Evolutionary conservation across 2,329 filamentous ascomycete species (phyloP), one percentile per base, ranked within the genome.

Genomic region (Talaromyces sp.): DNA sequence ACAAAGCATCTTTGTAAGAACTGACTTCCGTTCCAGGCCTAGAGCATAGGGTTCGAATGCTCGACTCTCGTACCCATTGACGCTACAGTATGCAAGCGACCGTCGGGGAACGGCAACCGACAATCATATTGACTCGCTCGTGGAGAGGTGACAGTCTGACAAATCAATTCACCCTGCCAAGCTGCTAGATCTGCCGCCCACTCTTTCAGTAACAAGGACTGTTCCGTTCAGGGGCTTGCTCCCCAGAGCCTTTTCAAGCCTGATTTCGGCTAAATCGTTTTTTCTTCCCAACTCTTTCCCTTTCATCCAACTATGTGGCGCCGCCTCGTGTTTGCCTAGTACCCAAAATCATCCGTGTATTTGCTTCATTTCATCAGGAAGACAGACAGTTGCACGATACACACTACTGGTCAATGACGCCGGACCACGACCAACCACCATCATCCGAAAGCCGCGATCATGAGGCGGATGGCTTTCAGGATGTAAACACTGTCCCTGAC

Each of bases 331-430:
- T 33, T 54, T 54, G 50, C 9, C 50, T 35, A 33, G 50, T 33
- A 54, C 50, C 50, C 16, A 54, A n/a, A 54, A 54, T 19, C 14
- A 14, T 5, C 27, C 11, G 27, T 31, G 16, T 16, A 54, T 35
- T 54, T 54, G 27, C 27, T 54, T 54, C 48, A 54, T 35, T 27
- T 35, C 48, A n/a, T 54, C 27, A 54, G 24, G 27, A 52, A 33
- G 13, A 31, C 4, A 50, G 31, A 52, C 31, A 61, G 27, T n/a
- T 52, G 14, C 10, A 10, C 19, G 24, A 27, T 24, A 50, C 16
- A 11, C 39, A 45, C 41, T 11, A 19, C 59, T 27, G 43, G 59
- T 61, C 59, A 61, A 61, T 61, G 59, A 50, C 59, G 14, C 41
- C 19, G 19, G 31, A 39, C 6, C 59, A 39, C 31, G 59, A 39